phyloP scores from a whole-genome alignment of 2,329 filamentous ascomycete species.

The Alternaria sp. region DNA sequence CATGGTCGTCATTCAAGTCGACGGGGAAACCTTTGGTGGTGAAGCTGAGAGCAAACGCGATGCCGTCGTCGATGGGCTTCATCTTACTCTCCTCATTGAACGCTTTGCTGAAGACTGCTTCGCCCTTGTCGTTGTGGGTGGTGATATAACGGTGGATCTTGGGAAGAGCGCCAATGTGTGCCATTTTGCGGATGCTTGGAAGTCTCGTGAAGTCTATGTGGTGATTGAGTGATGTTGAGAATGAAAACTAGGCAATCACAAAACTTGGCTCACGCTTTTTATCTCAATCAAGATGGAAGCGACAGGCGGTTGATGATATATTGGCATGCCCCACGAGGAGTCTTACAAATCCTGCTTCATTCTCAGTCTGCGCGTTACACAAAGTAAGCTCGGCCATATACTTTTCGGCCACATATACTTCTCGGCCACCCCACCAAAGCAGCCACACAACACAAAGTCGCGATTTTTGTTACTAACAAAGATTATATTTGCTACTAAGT shows the following conservation, averaged over 20 bases:
- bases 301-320: neutral
- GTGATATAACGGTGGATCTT: conserved; percentile 51
- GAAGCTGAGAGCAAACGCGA: conserved; percentile 61
- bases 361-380: conserved; percentile 21
- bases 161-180: conserved; percentile 43
- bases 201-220: neutral
- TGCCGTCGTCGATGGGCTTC: conserved; percentile 54
- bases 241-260: neutral
- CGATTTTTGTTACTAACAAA: conserved; percentile 6
- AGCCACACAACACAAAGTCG: conserved; percentile 3
- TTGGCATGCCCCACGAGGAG: neutral
- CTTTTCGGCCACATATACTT: too few relatives aligned
- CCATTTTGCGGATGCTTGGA: conserved; percentile 33
- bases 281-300: conserved; percentile 1
- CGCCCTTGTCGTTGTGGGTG: conserved; percentile 46
- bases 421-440: conserved; percentile 2
- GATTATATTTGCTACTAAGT: conserved; percentile 3
- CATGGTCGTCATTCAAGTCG: conserved; percentile 56
- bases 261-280: neutral
- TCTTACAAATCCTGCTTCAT: conserved; percentile 3
- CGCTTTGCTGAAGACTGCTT: conserved; percentile 50
- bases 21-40: conserved; percentile 60
- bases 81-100: conserved; percentile 50
- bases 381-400: too few relatives aligned
- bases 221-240: neutral